Evolutionary conservation across 169 alveolate genomes (phyloP).

Genomic region (Cryptosporidium sp.): DNA sequence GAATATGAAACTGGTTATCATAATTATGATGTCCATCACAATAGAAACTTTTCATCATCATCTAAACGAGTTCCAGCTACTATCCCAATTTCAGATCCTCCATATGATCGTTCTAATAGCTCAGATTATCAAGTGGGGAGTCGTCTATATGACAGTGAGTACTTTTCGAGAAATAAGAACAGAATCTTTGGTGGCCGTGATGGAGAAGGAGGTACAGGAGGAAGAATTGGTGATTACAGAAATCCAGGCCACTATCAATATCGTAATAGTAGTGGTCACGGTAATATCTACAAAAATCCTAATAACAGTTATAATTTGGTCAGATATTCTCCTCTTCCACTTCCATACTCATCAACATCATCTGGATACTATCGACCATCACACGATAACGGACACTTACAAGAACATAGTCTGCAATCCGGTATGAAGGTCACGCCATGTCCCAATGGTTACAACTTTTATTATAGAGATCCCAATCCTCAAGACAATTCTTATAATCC

Average conservation of each 20-base stretch:
- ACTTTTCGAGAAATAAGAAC: not conserved
- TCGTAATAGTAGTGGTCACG: no score
- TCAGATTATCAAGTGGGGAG: not conserved
- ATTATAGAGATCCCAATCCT: not conserved
- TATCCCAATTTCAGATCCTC: not conserved
- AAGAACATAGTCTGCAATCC: not conserved
- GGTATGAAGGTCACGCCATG: not conserved
- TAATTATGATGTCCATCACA: no score
- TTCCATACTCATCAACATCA: not conserved
- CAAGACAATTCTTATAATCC: not conserved
- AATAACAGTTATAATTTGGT: not conserved
- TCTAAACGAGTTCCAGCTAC: no score
- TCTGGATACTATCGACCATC: not conserved
- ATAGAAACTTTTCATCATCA: not conserved
- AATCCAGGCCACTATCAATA: not conserved
- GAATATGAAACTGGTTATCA: no score
- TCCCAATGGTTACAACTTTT: not conserved
- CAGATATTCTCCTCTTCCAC: not conserved
- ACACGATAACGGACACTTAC: not conserved
- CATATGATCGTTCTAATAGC: not conserved
- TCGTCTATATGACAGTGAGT: not conserved
- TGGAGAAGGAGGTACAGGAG: not conserved
- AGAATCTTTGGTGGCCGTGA: not conserved
- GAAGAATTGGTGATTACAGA: not conserved
- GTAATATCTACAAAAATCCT: no score